phyloP scores from a whole-genome alignment of 106 monocot species.

The Platanthera zijinensis region DNA sequence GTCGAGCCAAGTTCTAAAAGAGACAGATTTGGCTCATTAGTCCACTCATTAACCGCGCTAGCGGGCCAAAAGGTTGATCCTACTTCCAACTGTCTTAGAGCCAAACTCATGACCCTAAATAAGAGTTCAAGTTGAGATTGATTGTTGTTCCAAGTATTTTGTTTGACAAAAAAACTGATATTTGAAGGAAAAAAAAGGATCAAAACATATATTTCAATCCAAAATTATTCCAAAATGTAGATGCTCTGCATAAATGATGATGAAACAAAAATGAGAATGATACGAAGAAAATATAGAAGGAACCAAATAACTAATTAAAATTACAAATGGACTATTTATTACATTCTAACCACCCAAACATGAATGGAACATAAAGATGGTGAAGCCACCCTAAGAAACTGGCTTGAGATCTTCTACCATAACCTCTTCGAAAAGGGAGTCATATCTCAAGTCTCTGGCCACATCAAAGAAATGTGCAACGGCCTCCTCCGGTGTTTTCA shows the following conservation, averaged over 20 bases:
- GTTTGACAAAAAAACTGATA: background rate
- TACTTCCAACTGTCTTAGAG: too few relatives aligned
- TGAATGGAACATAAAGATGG: background rate
- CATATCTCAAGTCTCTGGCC: constrained; percentile 63
- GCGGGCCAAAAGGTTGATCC: too few relatives aligned
- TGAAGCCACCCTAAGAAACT: constrained; percentile 6
- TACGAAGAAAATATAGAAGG: background rate
- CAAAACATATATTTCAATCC: background rate
- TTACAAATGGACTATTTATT: too few relatives aligned
- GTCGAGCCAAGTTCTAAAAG: too few relatives aligned
- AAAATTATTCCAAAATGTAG: background rate
- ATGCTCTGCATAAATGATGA: background rate
- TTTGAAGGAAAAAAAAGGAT: background rate
- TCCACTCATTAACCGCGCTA: too few relatives aligned
- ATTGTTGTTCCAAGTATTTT: background rate
- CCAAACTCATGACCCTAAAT: too few relatives aligned
- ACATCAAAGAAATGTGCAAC: constrained; percentile 97
- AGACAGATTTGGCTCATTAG: too few relatives aligned
- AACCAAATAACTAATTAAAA: too few relatives aligned
- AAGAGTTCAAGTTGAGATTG: too few relatives aligned
- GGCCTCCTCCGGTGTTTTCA: constrained; percentile 86
- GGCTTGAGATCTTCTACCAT: constrained; percentile 29
- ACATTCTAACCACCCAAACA: too few relatives aligned
- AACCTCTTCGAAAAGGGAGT: constrained; percentile 43
- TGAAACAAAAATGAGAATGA: background rate